Percentiles rank a stretch among this genome's conserved stretches.
These are phyloP conservation scores for Ustilago shanxiensis DNA, from an alignment of 1,284 basidiomycete genomes.

Conservation along the genomic window DNA sequence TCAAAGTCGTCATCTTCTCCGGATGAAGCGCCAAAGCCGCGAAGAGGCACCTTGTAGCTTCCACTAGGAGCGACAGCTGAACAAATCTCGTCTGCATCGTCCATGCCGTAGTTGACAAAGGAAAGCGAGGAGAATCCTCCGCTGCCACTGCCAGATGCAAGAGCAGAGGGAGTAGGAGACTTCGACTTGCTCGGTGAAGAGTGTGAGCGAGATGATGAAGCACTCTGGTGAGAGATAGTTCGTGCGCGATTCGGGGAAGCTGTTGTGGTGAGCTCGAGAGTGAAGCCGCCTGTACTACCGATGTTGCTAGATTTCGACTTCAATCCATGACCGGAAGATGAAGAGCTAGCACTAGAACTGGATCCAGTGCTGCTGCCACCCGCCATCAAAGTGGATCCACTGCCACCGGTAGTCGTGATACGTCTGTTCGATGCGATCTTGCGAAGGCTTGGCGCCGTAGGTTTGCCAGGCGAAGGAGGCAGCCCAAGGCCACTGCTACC, in stretches of 20 bases:
- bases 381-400: conserved; percentile 3
- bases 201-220: conserved; percentile 20
- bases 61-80: conserved; percentile 66
- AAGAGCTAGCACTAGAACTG: conserved; percentile 28
- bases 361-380: conserved; percentile 18
- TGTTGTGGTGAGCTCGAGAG: conserved; percentile 41
- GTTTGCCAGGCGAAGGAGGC: conserved; percentile 27
- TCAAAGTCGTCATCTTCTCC: conserved; percentile 47
- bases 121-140: conserved; percentile 40
- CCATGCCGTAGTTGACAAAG: conserved; percentile 69
- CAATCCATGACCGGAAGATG: conserved; percentile 14
- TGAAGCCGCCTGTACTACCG: conserved; percentile 20
- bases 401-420: conserved; percentile 20
- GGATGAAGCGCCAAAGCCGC: conserved; percentile 46
- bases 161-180: conserved; percentile 25
- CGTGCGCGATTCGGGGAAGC: conserved; percentile 37
- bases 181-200: conserved; percentile 31
- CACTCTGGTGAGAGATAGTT: conserved; percentile 39
- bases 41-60: conserved; percentile 64
- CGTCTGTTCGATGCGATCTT: conserved; percentile 56
- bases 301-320: conserved; percentile 23
- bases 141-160: conserved; percentile 15
- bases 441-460: conserved; percentile 28
- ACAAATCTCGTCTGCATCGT: conserved; percentile 68
- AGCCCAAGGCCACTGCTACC: conserved; percentile 9